phyloP scores from a whole-genome alignment of 2,329 filamentous ascomycete species.

The Fusarium protoensiforme region DNA sequence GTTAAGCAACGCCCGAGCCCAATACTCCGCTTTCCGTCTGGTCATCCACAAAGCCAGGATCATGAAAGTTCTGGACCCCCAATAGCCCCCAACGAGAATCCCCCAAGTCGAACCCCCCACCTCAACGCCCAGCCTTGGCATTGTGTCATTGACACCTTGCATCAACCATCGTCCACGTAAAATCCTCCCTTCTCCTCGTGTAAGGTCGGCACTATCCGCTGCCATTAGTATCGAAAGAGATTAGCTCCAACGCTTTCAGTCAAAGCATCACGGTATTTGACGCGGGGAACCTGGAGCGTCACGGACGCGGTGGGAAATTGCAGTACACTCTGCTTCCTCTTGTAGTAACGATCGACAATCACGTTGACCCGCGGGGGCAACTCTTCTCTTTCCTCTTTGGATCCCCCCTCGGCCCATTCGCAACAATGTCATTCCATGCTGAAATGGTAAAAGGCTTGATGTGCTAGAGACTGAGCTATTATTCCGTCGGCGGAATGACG shows the following conservation, averaged over 20 bases:
- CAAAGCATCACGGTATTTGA: neutral
- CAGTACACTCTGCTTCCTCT: neutral
- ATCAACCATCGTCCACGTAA: neutral
- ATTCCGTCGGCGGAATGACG: neutral
- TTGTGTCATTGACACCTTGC: neutral
- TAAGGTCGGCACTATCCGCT: neutral
- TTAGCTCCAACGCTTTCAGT: neutral
- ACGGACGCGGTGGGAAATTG: constrained; percentile 6
- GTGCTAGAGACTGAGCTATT: neutral
- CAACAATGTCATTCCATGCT: neutral
- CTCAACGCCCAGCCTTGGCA: neutral
- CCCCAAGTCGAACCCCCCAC: neutral
- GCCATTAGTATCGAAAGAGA: neutral
- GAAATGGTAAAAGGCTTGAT: neutral
- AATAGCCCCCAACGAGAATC: neutral
- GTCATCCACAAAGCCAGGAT: neutral
- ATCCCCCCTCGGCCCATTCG: neutral
- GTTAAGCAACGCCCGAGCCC: neutral
- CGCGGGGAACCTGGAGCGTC: constrained; percentile 16
- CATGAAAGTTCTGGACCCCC: neutral
- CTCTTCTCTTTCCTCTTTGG: neutral
- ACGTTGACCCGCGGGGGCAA: neutral
- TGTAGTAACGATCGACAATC: constrained; percentile 4
- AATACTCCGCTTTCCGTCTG: neutral
- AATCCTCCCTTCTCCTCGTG: neutral